Evolutionary conservation across 2,329 filamentous ascomycete genomes (phyloP), one percentile per base, ranked within the genome.

Genomic region (Nemania abortiva): DNA sequence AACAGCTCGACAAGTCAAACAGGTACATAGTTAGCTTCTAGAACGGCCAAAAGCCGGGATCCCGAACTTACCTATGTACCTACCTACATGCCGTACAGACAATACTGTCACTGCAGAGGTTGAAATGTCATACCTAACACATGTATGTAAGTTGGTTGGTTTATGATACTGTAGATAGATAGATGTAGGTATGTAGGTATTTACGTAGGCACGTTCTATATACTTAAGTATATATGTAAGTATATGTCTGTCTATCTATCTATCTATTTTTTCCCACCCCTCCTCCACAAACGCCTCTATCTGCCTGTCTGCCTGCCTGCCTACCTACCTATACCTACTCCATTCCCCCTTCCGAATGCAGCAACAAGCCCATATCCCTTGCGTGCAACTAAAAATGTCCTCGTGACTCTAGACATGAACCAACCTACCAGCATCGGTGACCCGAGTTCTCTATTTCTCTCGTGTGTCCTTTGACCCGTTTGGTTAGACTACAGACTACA

Each of bases 331-430:
- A 20, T 20, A 10, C 52, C 34, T 45, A 29, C 59, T 58, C 64
- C 47, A 62, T 27, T 29, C 45, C 27, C 56, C 56, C 68, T 61
- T 42, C 64, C 68, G 24, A 67, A 63, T 61, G n/a, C 49, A 70
- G 67, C 67, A 69, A 66, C 65, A 47, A 66, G 39, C 58, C 53
- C 39, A 49, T 61, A 29, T 62, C 59, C 63, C 63, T 66, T 56
- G 63, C 50, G 54, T 69, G 63, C 67, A 37, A 59, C 63, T 69
- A 67, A 70, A 65, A 61, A 64, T 67, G 68, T 15, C 68, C 68
- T 67, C 64, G 68, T 70, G 68, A 70, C 68, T 70, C 55, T n/a
- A n/a, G 52, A 10, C 47, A 31, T 62, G 49, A 57, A 57, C 53
- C 64, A 45, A 53, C 49, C 52, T 47, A 5, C n/a, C 55, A 54